Evolutionary conservation across 805 yeast species (phyloP).

Genomic region (Yamadazyma insecticola): DNA sequence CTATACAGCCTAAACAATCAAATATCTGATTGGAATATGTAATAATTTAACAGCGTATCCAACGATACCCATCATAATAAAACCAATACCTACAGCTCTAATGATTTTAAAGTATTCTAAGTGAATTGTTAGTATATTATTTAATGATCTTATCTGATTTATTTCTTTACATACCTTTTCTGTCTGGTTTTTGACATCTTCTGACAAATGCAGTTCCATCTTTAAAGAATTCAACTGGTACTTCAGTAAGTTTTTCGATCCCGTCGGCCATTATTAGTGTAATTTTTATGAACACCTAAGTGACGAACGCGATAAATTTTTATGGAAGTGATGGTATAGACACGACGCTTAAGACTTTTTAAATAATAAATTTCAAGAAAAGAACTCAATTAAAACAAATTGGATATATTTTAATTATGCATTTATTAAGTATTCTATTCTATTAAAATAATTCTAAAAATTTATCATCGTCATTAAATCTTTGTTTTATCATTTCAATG

Average conservation of each 20-base stretch:
- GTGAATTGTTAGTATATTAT: conserved; percentile 2
- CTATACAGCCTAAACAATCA: conserved; percentile 84
- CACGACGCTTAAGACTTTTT: no score
- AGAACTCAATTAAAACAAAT: no score
- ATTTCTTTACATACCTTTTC: conserved; percentile 48
- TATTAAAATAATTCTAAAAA: no score
- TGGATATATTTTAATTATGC: no score
- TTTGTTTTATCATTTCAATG: no score
- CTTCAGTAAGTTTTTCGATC: conserved; percentile 74
- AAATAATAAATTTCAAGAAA: no score
- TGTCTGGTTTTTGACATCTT: conserved; percentile 90
- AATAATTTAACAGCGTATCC: conserved; percentile 92
- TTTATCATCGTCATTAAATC: no score
- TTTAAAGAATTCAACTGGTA: conserved; percentile 85
- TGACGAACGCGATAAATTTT: no score
- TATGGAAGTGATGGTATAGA: no score
- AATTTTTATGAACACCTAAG: no score
- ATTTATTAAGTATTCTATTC: no score
- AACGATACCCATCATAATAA: conserved; percentile 95
- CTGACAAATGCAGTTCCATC: conserved; percentile 86
- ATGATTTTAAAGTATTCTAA: conserved; percentile 78
- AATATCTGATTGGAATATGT: conserved; percentile 94
- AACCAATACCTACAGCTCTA: conserved; percentile 96
- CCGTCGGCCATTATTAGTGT: conserved; percentile 51
- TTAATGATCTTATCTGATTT: not conserved